Evolutionary conservation across 192 early-diverging fungal genomes (phyloP), one percentile per base, ranked within the genome.

Genomic region (Coemansia sp.): DNA sequence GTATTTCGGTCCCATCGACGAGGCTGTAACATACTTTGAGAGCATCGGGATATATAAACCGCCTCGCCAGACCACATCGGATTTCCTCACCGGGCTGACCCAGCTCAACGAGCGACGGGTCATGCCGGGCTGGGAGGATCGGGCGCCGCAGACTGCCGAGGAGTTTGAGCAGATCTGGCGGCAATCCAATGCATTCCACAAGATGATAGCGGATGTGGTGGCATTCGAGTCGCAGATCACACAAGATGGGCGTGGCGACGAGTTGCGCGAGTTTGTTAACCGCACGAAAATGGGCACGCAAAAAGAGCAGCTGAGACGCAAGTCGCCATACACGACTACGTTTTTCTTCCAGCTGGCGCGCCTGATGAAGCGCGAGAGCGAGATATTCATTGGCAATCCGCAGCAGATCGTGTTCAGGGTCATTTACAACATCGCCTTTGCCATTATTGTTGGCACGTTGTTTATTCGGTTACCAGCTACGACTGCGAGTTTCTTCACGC

Each of bases 21-120:
- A 78, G 7, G 91, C 91, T 0, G 85, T 87, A 10, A 68, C 67
- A 19, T 92, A 91, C 64, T 91, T 92, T 73, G 76, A 82, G 44
- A 68, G 77, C 4, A 68, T 92, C 19, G 91, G 91, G 8, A 87
- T 89, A 63, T 56, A 76, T 21, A 88, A 87, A 56, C 88, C 89
- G 34, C 34, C 70, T 60, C 87, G 91, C 34, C 88, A 91, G 74
- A 89, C 89, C 3, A 88, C 87, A 0, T 85, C 90, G 1, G 91
- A 94, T 68, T 92, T 90, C 67, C 73, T 93, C 29, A 92, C 89
- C 4, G 89, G 89, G 14, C 60, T 93, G 27, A 91, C 89, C 9
- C 87, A 89, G 54, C 82, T 84, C 24, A 69, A 85, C 40, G 89
- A 91, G 70, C 86, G 86, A 40, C 68, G 81, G 24, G 71, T 86